phyloP scores from a whole-genome alignment of 805 yeast species.

The Suhomyces xylopsoci region DNA sequence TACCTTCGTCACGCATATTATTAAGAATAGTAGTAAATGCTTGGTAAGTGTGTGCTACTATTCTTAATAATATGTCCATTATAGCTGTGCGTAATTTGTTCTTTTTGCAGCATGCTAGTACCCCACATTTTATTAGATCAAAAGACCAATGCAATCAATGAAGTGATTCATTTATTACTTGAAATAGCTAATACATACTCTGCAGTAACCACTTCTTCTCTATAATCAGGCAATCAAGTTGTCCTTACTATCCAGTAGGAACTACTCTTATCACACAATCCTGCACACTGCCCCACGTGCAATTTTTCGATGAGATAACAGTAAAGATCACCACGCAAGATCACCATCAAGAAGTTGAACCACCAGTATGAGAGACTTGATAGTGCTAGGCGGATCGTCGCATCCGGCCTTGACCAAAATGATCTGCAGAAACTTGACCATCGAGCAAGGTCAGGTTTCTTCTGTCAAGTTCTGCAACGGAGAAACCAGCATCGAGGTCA shows the following conservation, averaged over 20 bases:
- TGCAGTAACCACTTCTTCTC: too few relatives aligned
- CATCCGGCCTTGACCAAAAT: conserved; percentile 74
- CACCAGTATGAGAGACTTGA: conserved; percentile 67
- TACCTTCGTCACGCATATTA: too few relatives aligned
- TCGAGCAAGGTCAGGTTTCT: conserved; percentile 64
- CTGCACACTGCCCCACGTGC: neutral
- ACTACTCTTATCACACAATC: neutral
- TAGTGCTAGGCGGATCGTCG: conserved; percentile 87
- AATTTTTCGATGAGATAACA: neutral
- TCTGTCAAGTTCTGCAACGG: conserved; percentile 78
- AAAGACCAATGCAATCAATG: too few relatives aligned
- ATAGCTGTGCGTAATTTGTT: too few relatives aligned
- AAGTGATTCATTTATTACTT: too few relatives aligned
- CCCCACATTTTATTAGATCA: too few relatives aligned
- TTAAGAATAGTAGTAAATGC: too few relatives aligned
- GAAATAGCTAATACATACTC: too few relatives aligned
- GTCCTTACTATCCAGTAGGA: neutral
- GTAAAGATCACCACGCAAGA: neutral
- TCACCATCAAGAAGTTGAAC: neutral
- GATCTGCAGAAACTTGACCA: conserved; percentile 75
- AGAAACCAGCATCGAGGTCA: conserved; percentile 83
- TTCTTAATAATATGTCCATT: too few relatives aligned
- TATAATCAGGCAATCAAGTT: too few relatives aligned
- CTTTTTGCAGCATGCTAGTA: too few relatives aligned
- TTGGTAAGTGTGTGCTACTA: too few relatives aligned